These are phyloP conservation scores for Xanthoparmelia taractica DNA, from an alignment of 495 filamentous ascomycete genomes.

Conservation along the genomic window DNA sequence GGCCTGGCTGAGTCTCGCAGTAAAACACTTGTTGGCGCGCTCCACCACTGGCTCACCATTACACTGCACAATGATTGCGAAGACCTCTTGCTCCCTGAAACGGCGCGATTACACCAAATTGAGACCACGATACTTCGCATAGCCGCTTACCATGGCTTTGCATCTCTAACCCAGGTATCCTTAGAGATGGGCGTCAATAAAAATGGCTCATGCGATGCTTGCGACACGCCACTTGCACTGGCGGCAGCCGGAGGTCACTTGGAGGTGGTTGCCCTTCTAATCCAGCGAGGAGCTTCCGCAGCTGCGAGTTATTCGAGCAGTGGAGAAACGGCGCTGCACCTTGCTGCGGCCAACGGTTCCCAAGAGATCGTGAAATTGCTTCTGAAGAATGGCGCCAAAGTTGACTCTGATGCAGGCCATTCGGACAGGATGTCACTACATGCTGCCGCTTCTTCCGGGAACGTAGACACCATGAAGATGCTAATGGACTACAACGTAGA, in stretches of 20 bases:
- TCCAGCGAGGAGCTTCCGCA: conserved; percentile 1
- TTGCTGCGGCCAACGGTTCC: not conserved
- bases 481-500: not conserved
- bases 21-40: not conserved
- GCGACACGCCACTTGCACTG: conserved; percentile 1
- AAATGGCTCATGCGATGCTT: not conserved
- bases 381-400: not conserved
- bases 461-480: not conserved
- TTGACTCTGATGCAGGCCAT: not conserved
- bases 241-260: not conserved
- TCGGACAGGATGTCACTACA: not conserved
- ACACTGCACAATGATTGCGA: conserved; percentile 1
- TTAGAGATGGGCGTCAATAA: not conserved
- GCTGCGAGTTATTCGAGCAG: not conserved
- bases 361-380: not conserved
- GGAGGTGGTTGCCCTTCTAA: not conserved
- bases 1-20: not conserved
- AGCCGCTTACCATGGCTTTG: not conserved
- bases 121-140: not conserved
- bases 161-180: not conserved
- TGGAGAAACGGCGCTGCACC: not conserved
- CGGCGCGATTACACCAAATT: not conserved
- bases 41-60: not conserved
- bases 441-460: conserved; percentile 2
- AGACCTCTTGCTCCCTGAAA: not conserved